Evolutionary conservation across 495 filamentous ascomycete species (phyloP).

Genomic region (Pyronema domesticum): DNA sequence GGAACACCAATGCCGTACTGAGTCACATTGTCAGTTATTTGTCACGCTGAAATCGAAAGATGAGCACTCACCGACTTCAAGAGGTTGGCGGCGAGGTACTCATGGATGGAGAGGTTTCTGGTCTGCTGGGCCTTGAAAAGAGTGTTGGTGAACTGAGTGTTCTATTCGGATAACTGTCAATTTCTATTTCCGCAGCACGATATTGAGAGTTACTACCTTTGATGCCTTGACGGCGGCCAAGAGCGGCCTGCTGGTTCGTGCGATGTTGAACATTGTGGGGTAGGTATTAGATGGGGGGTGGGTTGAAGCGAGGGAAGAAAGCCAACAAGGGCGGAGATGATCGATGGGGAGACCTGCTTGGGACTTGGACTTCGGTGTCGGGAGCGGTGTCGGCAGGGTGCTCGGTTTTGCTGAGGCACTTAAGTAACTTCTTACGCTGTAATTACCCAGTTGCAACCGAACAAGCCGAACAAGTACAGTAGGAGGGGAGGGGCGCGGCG

Average conservation of each 20-base stretch:
- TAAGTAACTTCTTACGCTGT: neutral
- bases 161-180: conserved; percentile 20
- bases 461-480: conserved; percentile 6
- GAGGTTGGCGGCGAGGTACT: conserved; percentile 84
- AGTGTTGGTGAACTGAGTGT: conserved; percentile 33
- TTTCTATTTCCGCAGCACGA: neutral
- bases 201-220: conserved; percentile 30
- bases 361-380: neutral
- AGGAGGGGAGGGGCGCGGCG: neutral
- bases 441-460: neutral
- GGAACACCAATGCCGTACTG: conserved; percentile 92
- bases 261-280: conserved; percentile 56
- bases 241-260: conserved; percentile 43
- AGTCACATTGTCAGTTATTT: conserved; percentile 3
- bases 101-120: conserved; percentile 83
- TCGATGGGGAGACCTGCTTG: too few species aligned
- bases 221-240: conserved; percentile 46
- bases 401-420: neutral
- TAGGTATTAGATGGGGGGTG: neutral
- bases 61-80: conserved; percentile 51
- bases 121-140: conserved; percentile 44
- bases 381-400: neutral
- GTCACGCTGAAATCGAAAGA: conserved; percentile 1
- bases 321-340: neutral
- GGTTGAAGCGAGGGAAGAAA: neutral